Base-by-base conservation (phyloP, 1,284 basidiomycete genomes). In the Agroathelia rolfsii region DNA sequence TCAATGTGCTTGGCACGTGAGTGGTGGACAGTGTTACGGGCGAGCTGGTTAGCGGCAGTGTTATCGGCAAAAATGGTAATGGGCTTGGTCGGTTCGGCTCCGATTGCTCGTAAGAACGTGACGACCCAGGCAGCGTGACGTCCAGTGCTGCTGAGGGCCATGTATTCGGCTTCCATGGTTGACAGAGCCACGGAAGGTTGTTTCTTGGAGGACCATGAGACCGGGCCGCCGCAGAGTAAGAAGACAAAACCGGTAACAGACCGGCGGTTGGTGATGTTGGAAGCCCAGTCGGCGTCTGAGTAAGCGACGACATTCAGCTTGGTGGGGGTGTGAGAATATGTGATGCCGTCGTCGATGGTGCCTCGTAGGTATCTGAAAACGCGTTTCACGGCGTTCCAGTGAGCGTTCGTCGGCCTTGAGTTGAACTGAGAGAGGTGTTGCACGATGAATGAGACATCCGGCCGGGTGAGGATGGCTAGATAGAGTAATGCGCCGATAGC, bases 1-100 rank as follows among this genome's bases (percentile, higher is more conserved):
- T 64, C 52, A 19, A 65, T 63, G 41, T 66, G 64, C 42, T 63
- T 63, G 7, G 53, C 44, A 3, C 47, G 37, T 0, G 44, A 30
- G 33, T 60, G 53, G 14, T 32, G 45, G 11, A 39, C 40, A 0
- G 56, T 52, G 24, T 61, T 52, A 5, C 55, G 41, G 7, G 55
- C 42, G 8, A 65, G 42, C 6, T 42, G 22, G 22, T 65, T 51
- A 5, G 54, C 46, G 1, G 48, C 46, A 32, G 54, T 43, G 35
- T 64, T 66, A 41, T 66, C 58, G 10, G 43, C 35, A 39, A 41
- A 16, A 36, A 56, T 12, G 42, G 41, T 8, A 9, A 27, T 28
- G 39, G 42, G 15, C 38, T 16, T 11, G 44, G 39, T 6, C 36
- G 15, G 9, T 25, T 40, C 6, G 48, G 41, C 16, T 17, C 38